phyloP scores from a whole-genome alignment of 805 yeast genomes.

The Barnettozyma siamensis region DNA sequence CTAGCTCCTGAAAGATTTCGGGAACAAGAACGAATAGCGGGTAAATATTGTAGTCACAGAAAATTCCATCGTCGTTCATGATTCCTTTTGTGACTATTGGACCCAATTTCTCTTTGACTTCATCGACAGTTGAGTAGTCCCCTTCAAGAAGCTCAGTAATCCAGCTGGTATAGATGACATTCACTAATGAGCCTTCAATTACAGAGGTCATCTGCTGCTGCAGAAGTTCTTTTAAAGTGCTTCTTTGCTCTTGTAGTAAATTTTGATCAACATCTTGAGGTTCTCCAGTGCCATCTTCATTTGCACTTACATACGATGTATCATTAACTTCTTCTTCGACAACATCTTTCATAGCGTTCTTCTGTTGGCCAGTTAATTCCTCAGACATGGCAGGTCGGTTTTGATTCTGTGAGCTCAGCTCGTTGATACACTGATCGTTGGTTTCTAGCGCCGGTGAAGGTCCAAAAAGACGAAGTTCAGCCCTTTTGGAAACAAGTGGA shows the following conservation, averaged over 20 bases:
- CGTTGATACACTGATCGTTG: too few relatives aligned
- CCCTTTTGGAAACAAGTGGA: too few relatives aligned
- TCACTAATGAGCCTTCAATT: conserved; percentile 14
- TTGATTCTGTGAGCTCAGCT: too few relatives aligned
- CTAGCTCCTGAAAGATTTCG: conserved; percentile 38
- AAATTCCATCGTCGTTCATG: conserved; percentile 36
- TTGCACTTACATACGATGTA: conserved; percentile 4
- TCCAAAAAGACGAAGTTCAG: too few relatives aligned
- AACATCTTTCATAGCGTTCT: too few relatives aligned
- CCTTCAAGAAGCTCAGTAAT: conserved; percentile 8
- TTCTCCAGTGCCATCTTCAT: neutral
- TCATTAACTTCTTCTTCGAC: conserved; percentile 2
- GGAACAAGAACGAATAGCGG: conserved; percentile 37
- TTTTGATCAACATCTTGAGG: neutral
- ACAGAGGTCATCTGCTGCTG: conserved; percentile 2
- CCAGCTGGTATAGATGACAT: conserved; percentile 17
- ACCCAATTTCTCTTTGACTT: conserved; percentile 11
- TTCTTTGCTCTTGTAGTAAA: conserved; percentile 15
- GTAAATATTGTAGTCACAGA: conserved; percentile 28
- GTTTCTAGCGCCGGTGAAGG: too few relatives aligned
- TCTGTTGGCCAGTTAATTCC: too few relatives aligned
- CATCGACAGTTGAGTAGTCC: conserved; percentile 7
- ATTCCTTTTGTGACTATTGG: conserved; percentile 42
- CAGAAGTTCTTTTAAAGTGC: conserved; percentile 6
- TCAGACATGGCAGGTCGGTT: too few relatives aligned